Percentiles rank a stretch among this genome's conserved stretches.
These are phyloP conservation scores for Dioszegia crocea DNA, from an alignment of 768 basidiomycete genomes.

Conservation along the genomic window DNA sequence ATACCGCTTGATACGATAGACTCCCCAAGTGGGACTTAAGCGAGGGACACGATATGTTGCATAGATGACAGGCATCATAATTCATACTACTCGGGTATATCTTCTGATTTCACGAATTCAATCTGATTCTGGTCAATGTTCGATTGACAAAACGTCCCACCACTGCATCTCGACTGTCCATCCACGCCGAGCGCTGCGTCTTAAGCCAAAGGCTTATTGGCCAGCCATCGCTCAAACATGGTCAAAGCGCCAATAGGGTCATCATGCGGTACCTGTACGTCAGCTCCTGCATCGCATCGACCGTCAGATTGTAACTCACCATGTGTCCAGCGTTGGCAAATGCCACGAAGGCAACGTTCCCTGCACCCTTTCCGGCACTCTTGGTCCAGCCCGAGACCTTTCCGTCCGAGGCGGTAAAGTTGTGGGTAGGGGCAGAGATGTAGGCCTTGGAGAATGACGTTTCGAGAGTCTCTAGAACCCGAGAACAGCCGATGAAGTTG, in stretches of 20 bases:
- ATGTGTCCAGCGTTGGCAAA: conserved; percentile 74
- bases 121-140: too few relatives aligned
- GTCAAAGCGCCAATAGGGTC: conserved; percentile 80
- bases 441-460: conserved; percentile 65
- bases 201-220: conserved; percentile 41
- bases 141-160: too few relatives aligned
- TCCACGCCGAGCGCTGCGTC: too few relatives aligned
- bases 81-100: too few relatives aligned
- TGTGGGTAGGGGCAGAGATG: conserved; percentile 53
- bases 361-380: conserved; percentile 66
- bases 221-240: conserved; percentile 53
- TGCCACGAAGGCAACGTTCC: conserved; percentile 78
- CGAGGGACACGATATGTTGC: too few relatives aligned
- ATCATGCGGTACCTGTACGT: conserved; percentile 75
- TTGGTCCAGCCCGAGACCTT: conserved; percentile 65
- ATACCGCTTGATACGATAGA: too few relatives aligned
- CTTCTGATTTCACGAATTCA: too few relatives aligned
- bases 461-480: conserved; percentile 61
- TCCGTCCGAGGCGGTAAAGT: conserved; percentile 59
- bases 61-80: too few relatives aligned
- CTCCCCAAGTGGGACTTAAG: too few relatives aligned
- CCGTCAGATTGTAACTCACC: conserved; percentile 29
- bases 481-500: conserved; percentile 40
- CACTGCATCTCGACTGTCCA: too few relatives aligned
- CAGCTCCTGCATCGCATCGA: background rate